A percentile compares a stretch with the other conserved stretches of the same genome.
phyloP scores from a whole-genome alignment of 2,329 filamentous ascomycete genomes.

The Fusarium sarcochroum region DNA sequence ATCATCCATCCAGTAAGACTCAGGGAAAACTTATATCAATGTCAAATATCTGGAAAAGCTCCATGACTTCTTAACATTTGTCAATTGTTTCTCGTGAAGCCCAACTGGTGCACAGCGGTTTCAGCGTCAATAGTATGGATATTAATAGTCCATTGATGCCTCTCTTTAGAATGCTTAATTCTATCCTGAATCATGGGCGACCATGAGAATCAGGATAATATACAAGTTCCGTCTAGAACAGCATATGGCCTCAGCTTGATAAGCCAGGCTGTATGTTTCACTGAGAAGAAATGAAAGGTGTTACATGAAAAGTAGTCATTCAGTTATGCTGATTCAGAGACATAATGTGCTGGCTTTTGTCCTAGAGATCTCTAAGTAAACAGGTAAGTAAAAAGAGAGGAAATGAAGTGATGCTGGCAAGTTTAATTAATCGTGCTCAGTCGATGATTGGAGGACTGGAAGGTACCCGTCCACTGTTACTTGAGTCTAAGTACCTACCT shows the following conservation, averaged over 20 bases:
- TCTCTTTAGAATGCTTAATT: too few species aligned
- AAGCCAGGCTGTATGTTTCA: background rate
- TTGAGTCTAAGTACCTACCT: background rate
- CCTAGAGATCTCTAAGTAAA: background rate
- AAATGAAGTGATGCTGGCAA: background rate
- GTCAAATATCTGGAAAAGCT: too few species aligned
- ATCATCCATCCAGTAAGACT: background rate
- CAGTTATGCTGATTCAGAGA: too few species aligned
- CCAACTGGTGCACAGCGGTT: background rate
- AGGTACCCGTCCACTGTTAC: background rate
- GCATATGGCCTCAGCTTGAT: background rate
- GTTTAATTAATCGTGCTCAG: background rate
- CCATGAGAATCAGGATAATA: too few species aligned
- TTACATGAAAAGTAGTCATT: too few species aligned
- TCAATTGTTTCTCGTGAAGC: background rate
- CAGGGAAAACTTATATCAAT: too few species aligned
- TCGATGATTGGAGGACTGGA: background rate
- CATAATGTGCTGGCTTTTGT: too few species aligned
- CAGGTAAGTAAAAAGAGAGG: background rate
- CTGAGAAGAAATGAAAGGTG: background rate
- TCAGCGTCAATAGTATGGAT: background rate
- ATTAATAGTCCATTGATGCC: too few species aligned
- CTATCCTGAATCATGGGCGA: too few species aligned
- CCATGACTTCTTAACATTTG: background rate
- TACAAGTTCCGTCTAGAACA: too few species aligned